Base-by-base conservation (phyloP, 2,329 filamentous ascomycete genomes). In the Colletotrichum kahawae region DNA sequence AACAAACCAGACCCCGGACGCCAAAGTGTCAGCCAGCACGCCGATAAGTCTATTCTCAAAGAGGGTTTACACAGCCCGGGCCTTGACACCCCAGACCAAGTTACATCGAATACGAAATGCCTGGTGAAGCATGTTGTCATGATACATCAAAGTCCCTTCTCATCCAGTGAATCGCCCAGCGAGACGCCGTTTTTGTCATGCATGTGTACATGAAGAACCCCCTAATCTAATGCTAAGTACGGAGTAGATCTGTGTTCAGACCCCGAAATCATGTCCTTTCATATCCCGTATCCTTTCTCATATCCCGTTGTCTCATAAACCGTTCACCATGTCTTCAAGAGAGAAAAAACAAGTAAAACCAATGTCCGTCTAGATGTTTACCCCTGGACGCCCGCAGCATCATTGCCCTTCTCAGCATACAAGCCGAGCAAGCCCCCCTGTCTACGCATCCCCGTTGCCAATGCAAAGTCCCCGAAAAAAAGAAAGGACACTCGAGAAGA, bases 141-240 rank as follows among this genome's bases (percentile, higher is more conserved):
- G 34, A 62, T 54, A 71, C 51, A 34, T 43, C 63, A 43, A 21
- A 21, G 62, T 71, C 34, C 54, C n/a, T 24, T 64, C 67, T 34
- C 67, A 33, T 60, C 29, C 18, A n/a, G 16, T 65, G 33, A 54
- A 60, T 74, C 71, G 68, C 27, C 68, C 71, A 74, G 71, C 71
- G 62, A 69, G 27, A 31, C 29, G n/a, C 56, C 31, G 56, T 33
- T 33, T 59, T n/a, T 59, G 27, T 27, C 27, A 59, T 33, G 56
- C 54, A 31, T 16, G 27, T 27, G 27, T 51, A 51, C 43, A 51
- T 51, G 43, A 57, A 57, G 27, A 57, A 7, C 14, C 64, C 18
- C 64, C 29, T 16, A 56, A 67, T 67, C 64, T 67, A 56, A 67
- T 24, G 38, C 48, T 14, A 16, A 21, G 14, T 51, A 4, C 10